Conservation (phyloP, 768 basidiomycete species). For the Boletus fagicola region DNA sequence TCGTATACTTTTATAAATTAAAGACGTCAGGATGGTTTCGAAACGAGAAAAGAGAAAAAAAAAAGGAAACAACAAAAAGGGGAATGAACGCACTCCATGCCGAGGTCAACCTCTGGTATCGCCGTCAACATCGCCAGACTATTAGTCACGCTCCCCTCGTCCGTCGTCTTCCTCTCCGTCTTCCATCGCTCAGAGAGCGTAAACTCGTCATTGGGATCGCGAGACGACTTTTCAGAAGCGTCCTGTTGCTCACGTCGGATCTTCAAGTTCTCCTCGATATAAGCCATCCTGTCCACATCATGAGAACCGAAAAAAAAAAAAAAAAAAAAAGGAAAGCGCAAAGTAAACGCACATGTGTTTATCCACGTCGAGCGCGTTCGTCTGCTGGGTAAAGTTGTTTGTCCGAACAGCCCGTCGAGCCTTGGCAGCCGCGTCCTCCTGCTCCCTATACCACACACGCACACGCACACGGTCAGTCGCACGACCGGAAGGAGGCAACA, state of each 20-base stretch:
- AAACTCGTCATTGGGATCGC: constrained; percentile 68
- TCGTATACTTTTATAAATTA: constrained; percentile 53
- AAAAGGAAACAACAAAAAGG: background rate
- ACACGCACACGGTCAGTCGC: background rate
- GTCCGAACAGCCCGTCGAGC: constrained; percentile 72
- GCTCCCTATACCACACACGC: constrained; percentile 41
- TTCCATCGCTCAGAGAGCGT: constrained; percentile 70
- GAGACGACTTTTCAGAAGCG: constrained; percentile 42
- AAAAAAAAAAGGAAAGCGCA: constrained; percentile 1
- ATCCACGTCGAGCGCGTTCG: constrained; percentile 92
- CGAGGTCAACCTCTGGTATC: constrained; percentile 96
- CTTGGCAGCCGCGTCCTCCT: constrained; percentile 65
- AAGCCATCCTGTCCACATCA: constrained; percentile 69
- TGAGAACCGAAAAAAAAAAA: background rate
- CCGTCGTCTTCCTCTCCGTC: constrained; percentile 51
- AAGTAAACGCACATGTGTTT: constrained; percentile 86
- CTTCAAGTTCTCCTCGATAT: constrained; percentile 92
- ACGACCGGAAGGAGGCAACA: background rate
- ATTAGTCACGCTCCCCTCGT: constrained; percentile 93
- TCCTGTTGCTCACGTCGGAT: constrained; percentile 60
- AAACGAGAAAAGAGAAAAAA: too few species aligned
- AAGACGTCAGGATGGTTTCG: too few species aligned
- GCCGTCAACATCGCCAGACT: constrained; percentile 95
- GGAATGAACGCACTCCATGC: constrained; percentile 82
- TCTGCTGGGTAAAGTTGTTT: constrained; percentile 97